Conservation (phyloP, 805 yeast genomes). For the Metahyphopichia silvanorum region DNA sequence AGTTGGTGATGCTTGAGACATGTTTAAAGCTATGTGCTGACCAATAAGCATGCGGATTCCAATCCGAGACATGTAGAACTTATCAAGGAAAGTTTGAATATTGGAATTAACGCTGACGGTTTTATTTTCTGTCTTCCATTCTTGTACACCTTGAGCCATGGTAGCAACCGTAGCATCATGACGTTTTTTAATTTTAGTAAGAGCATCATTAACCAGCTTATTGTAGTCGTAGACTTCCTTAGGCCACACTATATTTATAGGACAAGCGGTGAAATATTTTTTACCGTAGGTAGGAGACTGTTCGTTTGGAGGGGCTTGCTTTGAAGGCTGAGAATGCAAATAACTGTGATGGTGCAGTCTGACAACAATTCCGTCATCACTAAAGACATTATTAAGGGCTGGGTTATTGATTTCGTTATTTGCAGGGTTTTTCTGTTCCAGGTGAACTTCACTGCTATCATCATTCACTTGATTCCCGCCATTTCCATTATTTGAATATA, state of each 20-base stretch:
- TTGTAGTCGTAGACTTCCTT: slow-evolving; percentile 72
- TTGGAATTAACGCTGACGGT: slow-evolving; percentile 59
- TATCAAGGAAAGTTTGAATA: slow-evolving; percentile 76
- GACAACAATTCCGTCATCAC: slow-evolving; percentile 52
- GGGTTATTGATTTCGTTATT: slow-evolving; percentile 28
- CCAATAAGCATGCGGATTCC: slow-evolving; percentile 93
- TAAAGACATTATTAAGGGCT: slow-evolving; percentile 37
- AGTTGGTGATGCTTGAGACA: slow-evolving; percentile 52
- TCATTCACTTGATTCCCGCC: slow-evolving; percentile 11
- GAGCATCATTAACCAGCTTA: slow-evolving; percentile 58
- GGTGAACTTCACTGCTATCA: slow-evolving; percentile 2
- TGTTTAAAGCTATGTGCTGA: slow-evolving; percentile 84
- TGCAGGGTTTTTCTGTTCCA: slow-evolving; percentile 22
- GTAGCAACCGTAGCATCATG: slow-evolving; percentile 94
- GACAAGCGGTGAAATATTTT: slow-evolving; percentile 52
- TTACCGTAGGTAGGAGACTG: slow-evolving; percentile 40
- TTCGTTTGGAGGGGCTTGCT: slow-evolving; percentile 8
- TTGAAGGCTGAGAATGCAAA: slow-evolving; percentile 3
- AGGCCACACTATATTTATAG: slow-evolving; percentile 62
- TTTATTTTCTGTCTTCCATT: slow-evolving; percentile 65
- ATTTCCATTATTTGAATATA: slow-evolving; percentile 11
- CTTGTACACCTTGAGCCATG: slow-evolving; percentile 87
- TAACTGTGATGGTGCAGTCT: slow-evolving; percentile 16
- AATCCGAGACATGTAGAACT: slow-evolving; percentile 86
- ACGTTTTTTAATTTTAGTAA: slow-evolving; percentile 70